Conservation (phyloP, 345 rosid genomes). For the Clausena lansium region DNA sequence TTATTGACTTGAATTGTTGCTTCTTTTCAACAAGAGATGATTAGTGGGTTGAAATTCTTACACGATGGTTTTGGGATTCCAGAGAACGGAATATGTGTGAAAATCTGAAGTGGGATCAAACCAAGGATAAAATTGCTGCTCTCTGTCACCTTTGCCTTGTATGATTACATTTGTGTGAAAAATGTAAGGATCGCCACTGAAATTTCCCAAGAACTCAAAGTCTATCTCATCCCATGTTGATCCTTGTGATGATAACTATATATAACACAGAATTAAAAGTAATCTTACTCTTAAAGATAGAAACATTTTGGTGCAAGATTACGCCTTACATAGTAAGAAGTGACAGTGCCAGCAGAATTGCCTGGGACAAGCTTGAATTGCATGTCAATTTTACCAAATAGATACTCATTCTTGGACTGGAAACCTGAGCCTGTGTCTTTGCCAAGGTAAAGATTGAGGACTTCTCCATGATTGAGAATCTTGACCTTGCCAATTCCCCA, state of each 20-base stretch:
- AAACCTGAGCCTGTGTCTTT: slow-evolving; percentile 49
- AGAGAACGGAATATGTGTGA: slow-evolving; percentile 69
- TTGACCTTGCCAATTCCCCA: slow-evolving; percentile 42
- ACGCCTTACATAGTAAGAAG: slow-evolving; percentile 52
- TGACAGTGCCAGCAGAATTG: slow-evolving; percentile 60
- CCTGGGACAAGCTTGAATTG: slow-evolving; percentile 56
- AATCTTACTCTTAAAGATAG: background rate
- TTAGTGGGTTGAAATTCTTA: slow-evolving; percentile 22
- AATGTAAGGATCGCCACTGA: slow-evolving; percentile 63
- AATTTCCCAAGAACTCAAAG: slow-evolving; percentile 71
- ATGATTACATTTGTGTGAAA: slow-evolving; percentile 69
- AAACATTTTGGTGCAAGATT: background rate
- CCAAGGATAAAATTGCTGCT: slow-evolving; percentile 79
- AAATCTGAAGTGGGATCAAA: slow-evolving; percentile 71
- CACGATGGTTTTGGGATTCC: slow-evolving; percentile 64
- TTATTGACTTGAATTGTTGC: background rate
- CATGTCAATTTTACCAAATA: slow-evolving; percentile 41
- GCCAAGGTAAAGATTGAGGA: slow-evolving; percentile 39
- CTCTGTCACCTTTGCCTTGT: slow-evolving; percentile 70
- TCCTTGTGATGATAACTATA: slow-evolving; percentile 59
- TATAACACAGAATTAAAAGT: background rate
- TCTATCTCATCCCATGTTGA: slow-evolving; percentile 70
- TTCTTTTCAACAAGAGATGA: background rate
- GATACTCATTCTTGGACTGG: slow-evolving; percentile 37
- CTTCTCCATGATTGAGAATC: slow-evolving; percentile 32